A percentile compares a stretch with the other conserved stretches of the same genome.
phyloP scores from a whole-genome alignment of 192 early-diverging fungal species.

The Linderina pennispora region DNA sequence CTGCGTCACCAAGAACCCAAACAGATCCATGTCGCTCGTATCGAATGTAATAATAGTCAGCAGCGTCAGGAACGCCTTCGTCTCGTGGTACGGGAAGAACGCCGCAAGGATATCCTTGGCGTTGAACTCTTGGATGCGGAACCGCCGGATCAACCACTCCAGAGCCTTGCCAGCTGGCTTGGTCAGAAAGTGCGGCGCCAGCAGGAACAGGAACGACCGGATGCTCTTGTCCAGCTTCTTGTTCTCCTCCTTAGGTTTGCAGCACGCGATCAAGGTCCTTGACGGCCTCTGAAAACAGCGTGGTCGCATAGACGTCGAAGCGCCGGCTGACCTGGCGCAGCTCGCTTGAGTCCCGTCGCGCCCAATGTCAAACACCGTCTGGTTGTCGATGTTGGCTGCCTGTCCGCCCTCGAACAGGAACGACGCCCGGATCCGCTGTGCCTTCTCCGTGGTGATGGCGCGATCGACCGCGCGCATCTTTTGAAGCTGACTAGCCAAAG shows the following conservation, averaged over 20 bases:
- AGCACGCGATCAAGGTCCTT: constrained; percentile 75
- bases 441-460: constrained; percentile 47
- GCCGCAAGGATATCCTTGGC: constrained; percentile 66
- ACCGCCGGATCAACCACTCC: constrained; percentile 88
- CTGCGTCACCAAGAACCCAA: constrained; percentile 35
- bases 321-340: constrained; percentile 57
- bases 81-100: constrained; percentile 92
- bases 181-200: constrained; percentile 83
- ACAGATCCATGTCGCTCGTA: constrained; percentile 43
- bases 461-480: constrained; percentile 57
- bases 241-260: constrained; percentile 76
- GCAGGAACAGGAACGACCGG: constrained; percentile 59
- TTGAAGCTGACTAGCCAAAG: constrained; percentile 60
- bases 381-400: constrained; percentile 84
- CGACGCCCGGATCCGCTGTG: constrained; percentile 62
- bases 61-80: constrained; percentile 79
- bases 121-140: constrained; percentile 84
- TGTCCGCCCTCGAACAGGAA: constrained; percentile 74
- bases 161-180: constrained; percentile 80
- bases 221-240: constrained; percentile 72
- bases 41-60: constrained; percentile 64
- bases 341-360: constrained; percentile 70
- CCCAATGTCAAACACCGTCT: constrained; percentile 82
- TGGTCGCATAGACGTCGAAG: constrained; percentile 61
- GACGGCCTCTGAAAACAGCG: constrained; percentile 75